These are phyloP conservation scores for Lycium barbarum DNA, from an alignment of 257 asterid species.

Conservation along the genomic window DNA sequence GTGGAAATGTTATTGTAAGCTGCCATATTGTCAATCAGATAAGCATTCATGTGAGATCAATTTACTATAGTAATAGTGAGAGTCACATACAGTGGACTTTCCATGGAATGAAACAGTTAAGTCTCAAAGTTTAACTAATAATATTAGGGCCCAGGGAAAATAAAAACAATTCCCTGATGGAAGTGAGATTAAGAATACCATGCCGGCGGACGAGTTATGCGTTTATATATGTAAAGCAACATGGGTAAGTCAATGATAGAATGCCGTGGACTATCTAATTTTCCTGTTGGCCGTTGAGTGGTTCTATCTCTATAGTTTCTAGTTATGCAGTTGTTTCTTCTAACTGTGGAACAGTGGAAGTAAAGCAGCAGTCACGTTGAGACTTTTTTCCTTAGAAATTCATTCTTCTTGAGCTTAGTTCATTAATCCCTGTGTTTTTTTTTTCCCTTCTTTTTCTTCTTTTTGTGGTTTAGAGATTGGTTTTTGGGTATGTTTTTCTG, in stretches of 20 bases:
- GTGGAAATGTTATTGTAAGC: not conserved
- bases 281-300: not conserved
- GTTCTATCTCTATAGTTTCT: not conserved
- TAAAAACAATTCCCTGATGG: not conserved
- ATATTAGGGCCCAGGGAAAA: not conserved
- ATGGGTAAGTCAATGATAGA: not conserved
- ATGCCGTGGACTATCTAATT: not conserved
- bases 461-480: not conserved
- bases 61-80: not conserved
- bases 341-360: not conserved
- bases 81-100: not conserved
- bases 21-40: not conserved
- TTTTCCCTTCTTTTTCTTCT: not conserved
- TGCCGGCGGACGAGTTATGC: not conserved
- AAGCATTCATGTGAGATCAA: not conserved
- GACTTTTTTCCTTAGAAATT: too few relatives aligned
- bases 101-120: not conserved
- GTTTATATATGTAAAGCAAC: not conserved
- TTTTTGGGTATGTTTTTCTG: not conserved
- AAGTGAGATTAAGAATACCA: not conserved
- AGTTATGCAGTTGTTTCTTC: not conserved
- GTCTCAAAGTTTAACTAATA: not conserved
- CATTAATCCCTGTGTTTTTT: not conserved
- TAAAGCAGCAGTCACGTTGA: too few relatives aligned
- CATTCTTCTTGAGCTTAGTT: conserved; percentile 1